Evolutionary conservation across 805 yeast species (phyloP), one percentile per base, ranked within the genome.

Genomic region (Metschnikowia sp.): DNA sequence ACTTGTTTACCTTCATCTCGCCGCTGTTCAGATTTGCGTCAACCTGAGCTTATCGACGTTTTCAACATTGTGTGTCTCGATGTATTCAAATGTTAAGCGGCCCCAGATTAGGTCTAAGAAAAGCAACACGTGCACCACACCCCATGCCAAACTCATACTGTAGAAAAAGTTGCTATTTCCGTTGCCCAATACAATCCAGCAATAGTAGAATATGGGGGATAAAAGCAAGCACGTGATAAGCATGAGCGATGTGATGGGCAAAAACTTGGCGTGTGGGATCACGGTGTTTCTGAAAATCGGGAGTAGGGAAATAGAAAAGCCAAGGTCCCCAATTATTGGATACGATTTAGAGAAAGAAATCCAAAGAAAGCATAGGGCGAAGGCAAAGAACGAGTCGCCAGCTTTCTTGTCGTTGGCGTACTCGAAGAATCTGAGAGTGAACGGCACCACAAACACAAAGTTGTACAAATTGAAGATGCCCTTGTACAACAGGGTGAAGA

Each of bases 141-240:
- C 83, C 65, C 89, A 85, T 3, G 85, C 87, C 49, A 94, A 75
- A 3, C 94, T 88, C 58, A 94, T 86, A 34, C 98, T 97, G 70
- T 92, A 94, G 70, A 90, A 94, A 72, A 94, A 94, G 66, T 94
- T 94, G 44, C 97, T 84, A 68, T 94, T 94, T 28, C 99, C 99
- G 31, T 94, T 88, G 11, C 97, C 97, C 48, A 88, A 74, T 49
- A 84, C 86, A 55, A 92, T 88, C 99, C 99, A 94, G 50, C 94
- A 78, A 64, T 89, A 89, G 69, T 90, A 90, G 63, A 92, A 94
- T 9, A 88, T 82, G 2, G 98, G 97, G 5, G 94, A 81, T 40
- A 94, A 74, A 2, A 87, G 72, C 19, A 86, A 66, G 19, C 84
- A 74, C 40, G 67, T 62, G 32, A 69, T 52, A 32, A 86, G 69